Conservation (phyloP, 306 rosid species). For the Casuarina cunninghamiana region DNA sequence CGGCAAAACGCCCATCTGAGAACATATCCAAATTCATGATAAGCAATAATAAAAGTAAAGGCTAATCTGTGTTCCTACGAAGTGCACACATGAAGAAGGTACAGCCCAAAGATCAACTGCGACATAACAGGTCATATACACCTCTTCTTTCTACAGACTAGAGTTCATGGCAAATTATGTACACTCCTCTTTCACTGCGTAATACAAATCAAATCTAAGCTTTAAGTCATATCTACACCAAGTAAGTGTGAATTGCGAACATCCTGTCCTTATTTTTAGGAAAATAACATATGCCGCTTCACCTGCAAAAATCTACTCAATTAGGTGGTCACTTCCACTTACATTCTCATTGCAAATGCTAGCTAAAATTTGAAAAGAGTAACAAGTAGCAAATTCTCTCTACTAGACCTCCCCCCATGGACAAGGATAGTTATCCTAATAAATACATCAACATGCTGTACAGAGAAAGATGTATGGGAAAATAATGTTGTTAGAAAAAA, state of each 20-base stretch:
- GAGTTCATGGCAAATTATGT: background rate
- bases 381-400: background rate
- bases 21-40: background rate
- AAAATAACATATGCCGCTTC: background rate
- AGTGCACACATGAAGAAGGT: background rate
- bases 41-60: background rate
- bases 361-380: background rate
- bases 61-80: background rate
- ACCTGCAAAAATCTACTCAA: background rate
- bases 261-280: too few relatives aligned
- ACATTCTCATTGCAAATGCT: background rate
- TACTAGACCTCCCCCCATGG: background rate
- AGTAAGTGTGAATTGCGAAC: too few relatives aligned
- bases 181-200: background rate
- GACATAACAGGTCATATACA: background rate
- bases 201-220: background rate
- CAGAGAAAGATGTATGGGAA: background rate
- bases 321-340: background rate
- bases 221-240: background rate
- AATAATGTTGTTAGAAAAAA: background rate
- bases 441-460: background rate
- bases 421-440: background rate
- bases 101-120: background rate
- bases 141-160: background rate
- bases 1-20: conserved; percentile 27